Evolutionary conservation across 2,329 filamentous ascomycete genomes (phyloP).

Genomic region (Leptographium flavum): DNA sequence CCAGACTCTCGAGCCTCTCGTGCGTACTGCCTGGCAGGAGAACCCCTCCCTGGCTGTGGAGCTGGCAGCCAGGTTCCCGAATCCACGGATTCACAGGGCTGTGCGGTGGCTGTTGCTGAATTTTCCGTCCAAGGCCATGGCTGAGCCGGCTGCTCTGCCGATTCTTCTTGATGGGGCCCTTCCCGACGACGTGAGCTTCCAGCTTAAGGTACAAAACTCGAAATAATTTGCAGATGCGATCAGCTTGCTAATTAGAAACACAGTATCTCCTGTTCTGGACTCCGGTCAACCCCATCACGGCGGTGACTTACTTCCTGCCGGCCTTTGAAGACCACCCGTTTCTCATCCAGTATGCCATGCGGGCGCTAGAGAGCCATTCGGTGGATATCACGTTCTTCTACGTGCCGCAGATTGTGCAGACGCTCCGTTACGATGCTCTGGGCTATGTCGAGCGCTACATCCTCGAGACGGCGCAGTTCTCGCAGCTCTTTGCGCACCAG

Average conservation of each 20-base stretch:
- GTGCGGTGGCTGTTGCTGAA: constrained; percentile 69
- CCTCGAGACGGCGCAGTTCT: constrained; percentile 89
- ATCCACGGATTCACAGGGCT: constrained; percentile 55
- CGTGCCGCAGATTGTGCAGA: constrained; percentile 94
- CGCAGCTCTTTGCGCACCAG: constrained; percentile 96
- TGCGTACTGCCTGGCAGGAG: constrained; percentile 78
- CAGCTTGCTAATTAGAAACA: constrained; percentile 15
- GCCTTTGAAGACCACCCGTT: constrained; percentile 84
- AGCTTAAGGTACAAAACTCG: constrained; percentile 53
- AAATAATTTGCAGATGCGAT: constrained; percentile 6
- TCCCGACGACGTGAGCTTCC: constrained; percentile 65
- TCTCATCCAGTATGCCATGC: constrained; percentile 92
- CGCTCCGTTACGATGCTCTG: constrained; percentile 78
- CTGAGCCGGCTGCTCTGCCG: constrained; percentile 69
- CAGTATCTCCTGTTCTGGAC: constrained; percentile 88
- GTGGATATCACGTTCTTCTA: constrained; percentile 99
- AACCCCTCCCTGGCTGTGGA: constrained; percentile 79
- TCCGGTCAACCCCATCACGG: constrained; percentile 81
- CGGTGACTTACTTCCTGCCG: constrained; percentile 85
- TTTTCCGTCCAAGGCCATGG: constrained; percentile 68
- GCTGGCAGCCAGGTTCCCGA: constrained; percentile 65
- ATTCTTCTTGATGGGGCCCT: constrained; percentile 65
- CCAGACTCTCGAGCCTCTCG: constrained; percentile 45
- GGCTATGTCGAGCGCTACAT: constrained; percentile 97
- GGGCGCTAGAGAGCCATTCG: constrained; percentile 81